A percentile compares a stretch with the other conserved stretches of the same genome.
Evolutionary conservation across 2,329 filamentous ascomycete species (phyloP).

Genomic region (Zymoseptoria pseudotritici): DNA sequence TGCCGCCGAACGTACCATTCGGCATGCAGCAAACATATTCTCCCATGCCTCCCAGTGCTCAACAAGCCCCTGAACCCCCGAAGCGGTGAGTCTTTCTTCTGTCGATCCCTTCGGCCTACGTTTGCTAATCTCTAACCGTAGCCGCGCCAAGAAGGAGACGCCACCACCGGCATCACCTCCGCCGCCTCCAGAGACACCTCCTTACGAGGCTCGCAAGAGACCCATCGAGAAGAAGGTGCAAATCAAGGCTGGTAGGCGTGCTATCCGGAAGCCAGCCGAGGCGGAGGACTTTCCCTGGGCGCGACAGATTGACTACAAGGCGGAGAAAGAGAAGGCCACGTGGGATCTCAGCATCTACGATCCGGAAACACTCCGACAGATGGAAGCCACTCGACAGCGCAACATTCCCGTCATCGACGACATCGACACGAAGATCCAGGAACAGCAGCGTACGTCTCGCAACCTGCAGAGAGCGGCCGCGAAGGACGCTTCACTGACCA

Average conservation of each 20-base stretch:
- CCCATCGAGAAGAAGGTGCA: constrained; percentile 10
- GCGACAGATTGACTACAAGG: constrained; percentile 22
- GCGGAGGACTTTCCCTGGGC: constrained; percentile 28
- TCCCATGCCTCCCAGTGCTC: neutral
- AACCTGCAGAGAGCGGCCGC: neutral
- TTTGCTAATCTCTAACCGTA: constrained; percentile 4
- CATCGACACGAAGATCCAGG: constrained; percentile 21
- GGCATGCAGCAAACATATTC: constrained; percentile 7
- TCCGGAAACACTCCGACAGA: constrained; percentile 16
- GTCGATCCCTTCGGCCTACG: neutral
- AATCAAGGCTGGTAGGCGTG: constrained; percentile 13
- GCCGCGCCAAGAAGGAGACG: constrained; percentile 11
- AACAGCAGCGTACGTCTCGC: constrained; percentile 23
- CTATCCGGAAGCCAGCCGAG: constrained; percentile 19
- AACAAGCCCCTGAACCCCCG: neutral
- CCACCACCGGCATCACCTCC: constrained; percentile 12
- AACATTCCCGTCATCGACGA: constrained; percentile 22
- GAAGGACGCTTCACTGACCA: constrained; percentile 4
- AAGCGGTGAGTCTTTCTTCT: neutral
- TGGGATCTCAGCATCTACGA: constrained; percentile 29
- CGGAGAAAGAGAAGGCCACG: constrained; percentile 16
- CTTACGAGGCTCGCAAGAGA: constrained; percentile 14
- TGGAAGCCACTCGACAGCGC: constrained; percentile 19
- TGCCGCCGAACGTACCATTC: constrained; percentile 10
- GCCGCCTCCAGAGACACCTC: constrained; percentile 15